Percentiles rank a stretch among this genome's conserved stretches.
phyloP scores from a whole-genome alignment of 1,139 yeast genomes.

The Saccharomyces hybrid region DNA sequence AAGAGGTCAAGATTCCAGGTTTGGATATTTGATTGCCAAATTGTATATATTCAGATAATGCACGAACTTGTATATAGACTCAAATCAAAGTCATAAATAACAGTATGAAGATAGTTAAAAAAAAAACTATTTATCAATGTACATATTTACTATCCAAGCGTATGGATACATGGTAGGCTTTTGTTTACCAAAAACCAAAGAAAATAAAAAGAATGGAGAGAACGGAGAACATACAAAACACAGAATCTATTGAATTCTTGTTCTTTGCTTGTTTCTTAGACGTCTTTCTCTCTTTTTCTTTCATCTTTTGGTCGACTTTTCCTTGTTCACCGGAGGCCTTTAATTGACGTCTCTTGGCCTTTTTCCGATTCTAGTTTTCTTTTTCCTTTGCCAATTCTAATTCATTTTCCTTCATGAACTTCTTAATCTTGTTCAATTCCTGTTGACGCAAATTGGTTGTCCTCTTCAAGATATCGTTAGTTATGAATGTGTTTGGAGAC shows the following conservation, averaged over 20 bases:
- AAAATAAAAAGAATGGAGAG: background rate
- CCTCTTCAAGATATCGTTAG: slow-evolving; percentile 64
- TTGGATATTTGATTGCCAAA: slow-evolving; percentile 3
- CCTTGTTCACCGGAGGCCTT: slow-evolving; percentile 58
- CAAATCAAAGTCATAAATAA: background rate
- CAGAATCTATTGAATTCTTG: slow-evolving; percentile 26
- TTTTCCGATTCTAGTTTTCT: slow-evolving; percentile 54
- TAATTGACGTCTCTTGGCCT: slow-evolving; percentile 43
- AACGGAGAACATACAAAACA: background rate
- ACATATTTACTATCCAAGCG: background rate
- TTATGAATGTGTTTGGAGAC: slow-evolving; percentile 19
- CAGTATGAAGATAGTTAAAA: background rate
- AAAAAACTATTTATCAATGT: background rate
- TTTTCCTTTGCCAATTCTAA: slow-evolving; percentile 62
- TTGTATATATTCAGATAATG: background rate
- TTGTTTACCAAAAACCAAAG: background rate
- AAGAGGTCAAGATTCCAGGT: slow-evolving; percentile 13
- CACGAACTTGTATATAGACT: background rate
- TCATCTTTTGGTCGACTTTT: slow-evolving; percentile 66
- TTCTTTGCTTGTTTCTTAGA: slow-evolving; percentile 39
- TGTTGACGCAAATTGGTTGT: slow-evolving; percentile 47
- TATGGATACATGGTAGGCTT: background rate
- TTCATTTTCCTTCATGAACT: slow-evolving; percentile 48
- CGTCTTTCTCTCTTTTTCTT: slow-evolving; percentile 50
- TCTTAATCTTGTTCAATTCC: slow-evolving; percentile 46